A percentile compares a stretch with the other conserved stretches of the same genome.
These are phyloP conservation scores for Beauveria brongniartii DNA, from an alignment of 2,329 filamentous ascomycete species.

Conservation along the genomic window DNA sequence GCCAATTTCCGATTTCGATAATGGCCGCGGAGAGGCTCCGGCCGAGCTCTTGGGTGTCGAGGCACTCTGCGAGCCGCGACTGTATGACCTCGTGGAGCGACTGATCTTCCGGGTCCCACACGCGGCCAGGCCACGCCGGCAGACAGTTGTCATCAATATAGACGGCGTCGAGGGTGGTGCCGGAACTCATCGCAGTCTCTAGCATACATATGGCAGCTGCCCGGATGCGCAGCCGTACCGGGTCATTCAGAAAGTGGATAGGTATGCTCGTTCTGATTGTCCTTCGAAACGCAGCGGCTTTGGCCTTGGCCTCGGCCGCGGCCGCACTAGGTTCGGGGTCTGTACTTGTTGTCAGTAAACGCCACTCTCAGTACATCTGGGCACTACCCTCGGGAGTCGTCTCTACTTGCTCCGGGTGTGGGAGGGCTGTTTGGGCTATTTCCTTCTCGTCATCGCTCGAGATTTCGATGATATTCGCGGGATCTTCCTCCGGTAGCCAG, in stretches of 20 bases:
- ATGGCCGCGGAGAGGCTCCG: constrained; percentile 16
- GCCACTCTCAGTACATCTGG: not conserved
- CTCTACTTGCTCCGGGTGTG: not conserved
- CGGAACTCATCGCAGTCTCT: constrained; percentile 14
- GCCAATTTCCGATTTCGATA: constrained; percentile 19
- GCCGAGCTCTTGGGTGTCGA: constrained; percentile 16
- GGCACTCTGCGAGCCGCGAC: constrained; percentile 14
- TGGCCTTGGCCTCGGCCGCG: not conserved
- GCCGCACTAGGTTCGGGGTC: not conserved
- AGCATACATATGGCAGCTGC: constrained; percentile 18
- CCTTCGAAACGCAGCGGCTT: not conserved
- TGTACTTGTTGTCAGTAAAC: not conserved
- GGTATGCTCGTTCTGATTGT: not conserved
- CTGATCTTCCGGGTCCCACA: constrained; percentile 19
- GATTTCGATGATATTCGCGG: not conserved
- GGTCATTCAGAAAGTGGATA: not conserved
- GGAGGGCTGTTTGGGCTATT: not conserved
- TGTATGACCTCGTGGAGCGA: constrained; percentile 22
- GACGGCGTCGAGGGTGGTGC: constrained; percentile 15
- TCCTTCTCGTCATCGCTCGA: constrained; percentile 4
- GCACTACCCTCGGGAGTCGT: not conserved
- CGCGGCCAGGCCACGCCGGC: constrained; percentile 19
- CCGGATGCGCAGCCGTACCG: not conserved
- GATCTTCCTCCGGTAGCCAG: not conserved
- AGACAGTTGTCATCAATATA: constrained; percentile 23